Base-by-base conservation (phyloP, 257 asterid species). In the Solanum appendiculatum region DNA sequence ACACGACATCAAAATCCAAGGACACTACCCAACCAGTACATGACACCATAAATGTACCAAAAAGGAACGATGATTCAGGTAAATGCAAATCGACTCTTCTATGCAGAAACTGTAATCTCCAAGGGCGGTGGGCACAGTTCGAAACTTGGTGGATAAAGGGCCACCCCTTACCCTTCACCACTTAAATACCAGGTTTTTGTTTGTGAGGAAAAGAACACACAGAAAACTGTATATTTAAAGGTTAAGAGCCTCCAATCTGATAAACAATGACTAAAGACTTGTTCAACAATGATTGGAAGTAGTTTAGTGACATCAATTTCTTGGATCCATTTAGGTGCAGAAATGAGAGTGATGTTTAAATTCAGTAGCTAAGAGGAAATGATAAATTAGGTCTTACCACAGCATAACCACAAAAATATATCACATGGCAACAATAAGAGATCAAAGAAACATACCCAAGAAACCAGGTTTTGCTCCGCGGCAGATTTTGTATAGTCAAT, bases 381-480 rank as follows among this genome's bases (percentile, higher is more conserved):
- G 46, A 29, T 6, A 58, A 82, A 84, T 31, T 15, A 72, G 27
- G 66, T 36, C 33, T 31, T 21, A 18, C 51, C 83, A 46, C 37
- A 36, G 9, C 39, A 27, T 20, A 86, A 77, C 33, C 16, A 21
- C 23, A n/a, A 86, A 34, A 27, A 9, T 5, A 13, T 78, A 29
- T 34, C 68, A 25, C 82, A 60, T 29, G 85, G 68, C 12, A 37
- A 51, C 13, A 7, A 23, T 39, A 31, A 42, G 12, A 87, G 69
- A 82, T 66, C 56, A 81, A 82, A 36, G 75, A 27, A 51, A 42
- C 89, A 88, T 89, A 95, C 98, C 98, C 98, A 95, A 23, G 89
- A 75, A 70, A 94, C 98, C 15, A 95, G 90, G 88, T 92, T 92
- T 82, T 90, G 86, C 89, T 95, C 97, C 0, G 89, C 46, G 37